Percentiles rank a stretch among this genome's conserved stretches.
Conservation (phyloP, 2,329 filamentous ascomycete species). For the Aureobasidium sp. region DNA sequence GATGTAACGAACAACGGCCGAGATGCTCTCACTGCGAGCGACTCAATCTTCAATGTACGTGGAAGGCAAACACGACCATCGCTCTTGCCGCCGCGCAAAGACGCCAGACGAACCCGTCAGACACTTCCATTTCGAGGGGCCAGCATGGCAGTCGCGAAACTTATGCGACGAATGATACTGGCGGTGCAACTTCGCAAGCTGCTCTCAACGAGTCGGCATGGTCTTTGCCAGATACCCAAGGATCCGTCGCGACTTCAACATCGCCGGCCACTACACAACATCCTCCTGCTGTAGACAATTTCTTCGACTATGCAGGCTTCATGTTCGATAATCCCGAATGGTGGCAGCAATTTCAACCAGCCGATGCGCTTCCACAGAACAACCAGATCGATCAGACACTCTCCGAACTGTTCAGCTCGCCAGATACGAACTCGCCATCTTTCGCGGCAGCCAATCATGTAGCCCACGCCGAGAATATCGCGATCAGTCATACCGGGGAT, state of each 20-base stretch:
- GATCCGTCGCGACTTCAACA: background rate
- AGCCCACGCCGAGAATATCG: background rate
- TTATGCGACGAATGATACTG: background rate
- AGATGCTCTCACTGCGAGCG: conserved; percentile 45
- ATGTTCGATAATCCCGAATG: background rate
- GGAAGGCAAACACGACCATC: conserved; percentile 26
- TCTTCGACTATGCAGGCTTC: conserved; percentile 14
- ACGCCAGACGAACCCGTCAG: background rate
- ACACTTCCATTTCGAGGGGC: background rate
- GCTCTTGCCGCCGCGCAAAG: background rate
- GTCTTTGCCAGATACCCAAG: background rate
- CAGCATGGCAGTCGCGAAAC: background rate
- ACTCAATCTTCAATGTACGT: conserved; percentile 44
- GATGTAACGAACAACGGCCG: conserved; percentile 46
- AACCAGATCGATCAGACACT: background rate
- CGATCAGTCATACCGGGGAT: too few species aligned
- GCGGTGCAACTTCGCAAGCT: background rate
- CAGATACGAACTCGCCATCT: background rate
- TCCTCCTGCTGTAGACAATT: background rate
- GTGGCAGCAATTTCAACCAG: background rate
- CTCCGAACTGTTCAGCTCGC: background rate
- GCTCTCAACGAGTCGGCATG: background rate
- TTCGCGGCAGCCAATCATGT: background rate
- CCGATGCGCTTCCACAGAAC: background rate
- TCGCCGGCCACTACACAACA: background rate